Evolutionary conservation across 140 eudicot species (phyloP), one percentile per base, ranked within the genome.

Genomic region (Bidens hawaiensis): DNA sequence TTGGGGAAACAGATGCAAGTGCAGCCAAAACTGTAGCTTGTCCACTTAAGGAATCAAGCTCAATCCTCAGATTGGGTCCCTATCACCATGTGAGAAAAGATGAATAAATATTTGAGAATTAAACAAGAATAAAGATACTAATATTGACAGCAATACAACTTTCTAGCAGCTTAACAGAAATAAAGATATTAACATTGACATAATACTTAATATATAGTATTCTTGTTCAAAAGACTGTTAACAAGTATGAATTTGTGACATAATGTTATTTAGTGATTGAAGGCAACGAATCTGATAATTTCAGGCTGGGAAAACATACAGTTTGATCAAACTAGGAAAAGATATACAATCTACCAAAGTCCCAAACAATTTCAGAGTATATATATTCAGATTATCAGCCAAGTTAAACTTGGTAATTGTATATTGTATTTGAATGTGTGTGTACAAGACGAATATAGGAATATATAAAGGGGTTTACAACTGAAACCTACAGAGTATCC

Each of bases 1-100:
- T 82, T 26, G 87, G 96, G 33, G 96, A 85, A 61, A 85, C 79
- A 22, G 96, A 87, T 66, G 91, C 96, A 60, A 93, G 73, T 71
- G 99, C 90, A 16, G 99, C 96, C 81, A 93, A 81, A 76, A 85
- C 86, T 21, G 85, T 83, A 62, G 96, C 96, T 83, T 87, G 96
- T 60, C 99, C 99, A 76, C 91, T 84, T 53, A 93, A 78, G 38
- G 89, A 80, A 68, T 88, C 99, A 30, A 93, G 93, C 80, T 93
- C 99, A 19, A 71, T 4, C 68, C 64, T 83, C 62, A 88, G 60
- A 75, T 78, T 82, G 78, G 74, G 64, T 62, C 95, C 99, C 99
- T 93, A 61, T 55, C n/a, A 76, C 64, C 62, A 22, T 33, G 21
- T 56, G 49, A 81, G 24, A 55, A 64, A 62, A 28, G 48, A 59